A percentile compares a stretch with the other conserved stretches of the same genome.
Conservation (phyloP, 176 grass and related monocot species). For the Elaeis guineensis region DNA sequence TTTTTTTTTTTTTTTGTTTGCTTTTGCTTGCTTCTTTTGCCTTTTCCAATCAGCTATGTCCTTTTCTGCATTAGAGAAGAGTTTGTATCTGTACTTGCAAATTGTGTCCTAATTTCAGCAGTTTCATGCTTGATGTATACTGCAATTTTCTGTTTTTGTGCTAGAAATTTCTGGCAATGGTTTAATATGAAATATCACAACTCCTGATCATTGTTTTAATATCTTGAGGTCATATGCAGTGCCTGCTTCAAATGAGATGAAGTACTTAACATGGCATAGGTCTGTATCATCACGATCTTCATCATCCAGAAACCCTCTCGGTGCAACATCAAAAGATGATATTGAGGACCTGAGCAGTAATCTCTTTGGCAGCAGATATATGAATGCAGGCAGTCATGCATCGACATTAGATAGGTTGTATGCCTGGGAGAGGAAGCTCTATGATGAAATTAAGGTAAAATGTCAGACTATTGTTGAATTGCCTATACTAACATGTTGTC, state of each 20-base stretch:
- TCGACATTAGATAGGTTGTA: constrained; percentile 85
- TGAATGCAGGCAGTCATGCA: constrained; percentile 96
- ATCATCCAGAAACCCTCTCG: constrained; percentile 75
- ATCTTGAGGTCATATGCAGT: constrained; percentile 43
- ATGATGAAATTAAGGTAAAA: constrained; percentile 96
- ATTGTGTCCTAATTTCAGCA: too few species aligned
- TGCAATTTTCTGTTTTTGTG: too few species aligned
- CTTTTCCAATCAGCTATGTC: too few species aligned
- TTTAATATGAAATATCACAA: too few species aligned
- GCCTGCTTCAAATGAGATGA: constrained; percentile 48
- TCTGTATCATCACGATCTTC: constrained; percentile 88
- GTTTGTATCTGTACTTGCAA: too few species aligned
- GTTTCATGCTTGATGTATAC: too few species aligned
- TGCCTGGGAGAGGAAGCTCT: constrained; percentile 98
- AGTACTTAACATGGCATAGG: constrained; percentile 79
- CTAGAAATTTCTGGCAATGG: too few species aligned
- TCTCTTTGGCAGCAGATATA: constrained; percentile 57
- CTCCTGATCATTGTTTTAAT: background rate
- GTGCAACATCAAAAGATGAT: constrained; percentile 39
- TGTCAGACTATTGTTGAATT: too few species aligned
- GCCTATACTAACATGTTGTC: too few species aligned
- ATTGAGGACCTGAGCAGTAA: constrained; percentile 50
- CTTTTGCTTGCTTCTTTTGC: too few species aligned
- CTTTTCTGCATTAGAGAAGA: too few species aligned
- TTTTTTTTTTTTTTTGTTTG: too few species aligned